Evolutionary conservation across 495 filamentous ascomycete species (phyloP).

Genomic region (Hyaloscypha bicolor): DNA sequence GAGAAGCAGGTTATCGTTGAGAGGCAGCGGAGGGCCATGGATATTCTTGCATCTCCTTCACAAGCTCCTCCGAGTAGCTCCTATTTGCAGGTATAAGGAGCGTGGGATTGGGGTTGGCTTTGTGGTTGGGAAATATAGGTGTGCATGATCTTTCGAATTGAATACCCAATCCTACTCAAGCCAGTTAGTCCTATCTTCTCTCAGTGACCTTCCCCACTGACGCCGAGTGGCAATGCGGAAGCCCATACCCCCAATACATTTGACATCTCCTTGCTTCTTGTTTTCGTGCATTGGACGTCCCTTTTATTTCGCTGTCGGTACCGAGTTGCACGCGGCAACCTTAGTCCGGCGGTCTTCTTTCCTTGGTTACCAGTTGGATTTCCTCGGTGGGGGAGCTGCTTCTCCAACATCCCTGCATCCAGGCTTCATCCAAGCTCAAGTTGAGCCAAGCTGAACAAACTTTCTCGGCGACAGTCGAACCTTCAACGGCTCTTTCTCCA

Average conservation of each 20-base stretch:
- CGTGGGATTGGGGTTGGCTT: neutral
- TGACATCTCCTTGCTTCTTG: too few species aligned
- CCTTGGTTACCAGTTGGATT: too few species aligned
- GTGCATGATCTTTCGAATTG: neutral
- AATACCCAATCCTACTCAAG: neutral
- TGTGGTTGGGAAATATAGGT: neutral
- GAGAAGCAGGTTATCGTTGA: slow-evolving; percentile 56
- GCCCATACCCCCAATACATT: too few species aligned
- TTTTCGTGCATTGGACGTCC: too few species aligned
- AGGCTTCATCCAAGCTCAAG: too few species aligned
- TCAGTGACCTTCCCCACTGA: neutral
- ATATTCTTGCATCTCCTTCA: slow-evolving; percentile 2
- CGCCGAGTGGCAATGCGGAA: neutral
- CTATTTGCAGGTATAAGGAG: neutral
- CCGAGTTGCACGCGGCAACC: too few species aligned
- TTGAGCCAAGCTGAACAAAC: too few species aligned
- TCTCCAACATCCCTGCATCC: too few species aligned
- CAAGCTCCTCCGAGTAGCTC: neutral
- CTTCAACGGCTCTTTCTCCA: slow-evolving; percentile 9
- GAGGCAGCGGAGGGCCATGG: slow-evolving; percentile 39
- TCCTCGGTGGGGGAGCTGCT: too few species aligned
- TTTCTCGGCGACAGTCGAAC: slow-evolving; percentile 12
- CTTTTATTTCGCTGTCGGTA: too few species aligned
- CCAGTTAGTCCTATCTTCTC: neutral
- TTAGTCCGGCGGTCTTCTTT: too few species aligned